These are phyloP conservation scores for Cronartium quercuum DNA, from an alignment of 1,284 basidiomycete species.

Conservation along the genomic window DNA sequence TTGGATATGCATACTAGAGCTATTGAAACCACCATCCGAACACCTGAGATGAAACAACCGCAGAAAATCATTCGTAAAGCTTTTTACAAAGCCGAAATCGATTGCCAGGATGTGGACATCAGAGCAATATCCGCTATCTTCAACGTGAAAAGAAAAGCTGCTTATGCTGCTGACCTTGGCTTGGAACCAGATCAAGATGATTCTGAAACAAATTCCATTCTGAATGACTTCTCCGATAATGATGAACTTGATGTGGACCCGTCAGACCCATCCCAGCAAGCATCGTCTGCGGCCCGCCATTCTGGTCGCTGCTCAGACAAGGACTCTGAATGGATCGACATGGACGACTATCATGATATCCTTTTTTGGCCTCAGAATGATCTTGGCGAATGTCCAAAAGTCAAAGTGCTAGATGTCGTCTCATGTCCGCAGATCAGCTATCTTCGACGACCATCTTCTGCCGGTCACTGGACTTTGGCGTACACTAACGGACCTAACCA, in stretches of 20 bases:
- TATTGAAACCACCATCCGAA: slow-evolving; percentile 59
- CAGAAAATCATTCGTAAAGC: slow-evolving; percentile 70
- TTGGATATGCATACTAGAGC: slow-evolving; percentile 89
- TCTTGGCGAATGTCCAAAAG: slow-evolving; percentile 39
- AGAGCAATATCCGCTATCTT: slow-evolving; percentile 74
- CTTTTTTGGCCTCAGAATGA: slow-evolving; percentile 42
- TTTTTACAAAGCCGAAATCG: slow-evolving; percentile 85
- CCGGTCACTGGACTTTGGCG: background rate
- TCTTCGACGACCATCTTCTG: slow-evolving; percentile 28
- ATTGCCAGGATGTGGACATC: slow-evolving; percentile 69
- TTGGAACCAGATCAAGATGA: slow-evolving; percentile 31
- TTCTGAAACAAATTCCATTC: slow-evolving; percentile 37
- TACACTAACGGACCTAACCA: background rate
- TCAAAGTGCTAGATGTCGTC: slow-evolving; percentile 36
- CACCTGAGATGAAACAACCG: slow-evolving; percentile 49
- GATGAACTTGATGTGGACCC: slow-evolving; percentile 29
- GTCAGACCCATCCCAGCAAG: background rate
- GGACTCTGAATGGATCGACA: slow-evolving; percentile 47
- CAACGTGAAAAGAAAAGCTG: slow-evolving; percentile 59
- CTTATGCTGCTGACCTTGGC: slow-evolving; percentile 35
- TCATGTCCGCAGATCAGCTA: slow-evolving; percentile 35
- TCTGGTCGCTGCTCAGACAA: background rate
- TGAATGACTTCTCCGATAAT: slow-evolving; percentile 18
- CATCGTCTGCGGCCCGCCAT: background rate
- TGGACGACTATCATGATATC: slow-evolving; percentile 48